Conservation (phyloP, 345 rosid species). For the Viola odorata region DNA sequence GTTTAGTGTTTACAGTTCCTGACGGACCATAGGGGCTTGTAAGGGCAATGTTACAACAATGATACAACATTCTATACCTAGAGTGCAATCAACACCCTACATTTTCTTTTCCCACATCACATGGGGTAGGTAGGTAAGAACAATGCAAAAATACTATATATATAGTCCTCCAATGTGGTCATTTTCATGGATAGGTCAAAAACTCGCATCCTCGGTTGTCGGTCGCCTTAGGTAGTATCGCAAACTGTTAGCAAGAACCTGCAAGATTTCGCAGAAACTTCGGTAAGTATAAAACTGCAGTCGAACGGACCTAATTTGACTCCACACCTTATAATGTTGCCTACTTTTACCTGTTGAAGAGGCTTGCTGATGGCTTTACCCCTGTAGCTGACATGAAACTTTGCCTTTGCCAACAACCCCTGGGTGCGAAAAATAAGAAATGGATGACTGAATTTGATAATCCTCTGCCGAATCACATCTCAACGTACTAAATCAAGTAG, state of each 20-base stretch:
- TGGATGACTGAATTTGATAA: not conserved
- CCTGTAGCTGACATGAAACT: constrained; percentile 87
- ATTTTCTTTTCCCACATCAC: too few relatives aligned
- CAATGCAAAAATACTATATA: too few relatives aligned
- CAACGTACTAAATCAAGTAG: not conserved
- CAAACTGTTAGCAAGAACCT: constrained; percentile 75
- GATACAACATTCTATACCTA: too few relatives aligned
- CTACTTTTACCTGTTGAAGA: constrained; percentile 68
- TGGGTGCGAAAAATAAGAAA: constrained; percentile 17
- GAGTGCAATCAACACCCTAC: too few relatives aligned
- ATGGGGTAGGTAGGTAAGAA: too few relatives aligned
- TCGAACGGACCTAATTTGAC: not conserved
- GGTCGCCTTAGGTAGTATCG: constrained; percentile 82
- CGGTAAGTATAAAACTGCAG: not conserved
- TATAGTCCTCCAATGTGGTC: not conserved
- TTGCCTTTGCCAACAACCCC: constrained; percentile 96
- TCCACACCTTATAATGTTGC: too few relatives aligned
- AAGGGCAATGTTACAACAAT: too few relatives aligned
- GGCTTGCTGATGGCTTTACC: constrained; percentile 82
- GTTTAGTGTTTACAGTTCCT: too few relatives aligned
- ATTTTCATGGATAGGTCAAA: constrained; percentile 33
- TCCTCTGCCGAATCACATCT: not conserved
- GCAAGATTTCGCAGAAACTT: constrained; percentile 12
- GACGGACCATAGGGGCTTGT: too few relatives aligned
- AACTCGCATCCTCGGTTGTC: constrained; percentile 65